Percentiles rank a stretch among this genome's conserved stretches.
These are phyloP conservation scores for Corylus americana DNA, from an alignment of 306 rosid genomes.

Conservation along the genomic window DNA sequence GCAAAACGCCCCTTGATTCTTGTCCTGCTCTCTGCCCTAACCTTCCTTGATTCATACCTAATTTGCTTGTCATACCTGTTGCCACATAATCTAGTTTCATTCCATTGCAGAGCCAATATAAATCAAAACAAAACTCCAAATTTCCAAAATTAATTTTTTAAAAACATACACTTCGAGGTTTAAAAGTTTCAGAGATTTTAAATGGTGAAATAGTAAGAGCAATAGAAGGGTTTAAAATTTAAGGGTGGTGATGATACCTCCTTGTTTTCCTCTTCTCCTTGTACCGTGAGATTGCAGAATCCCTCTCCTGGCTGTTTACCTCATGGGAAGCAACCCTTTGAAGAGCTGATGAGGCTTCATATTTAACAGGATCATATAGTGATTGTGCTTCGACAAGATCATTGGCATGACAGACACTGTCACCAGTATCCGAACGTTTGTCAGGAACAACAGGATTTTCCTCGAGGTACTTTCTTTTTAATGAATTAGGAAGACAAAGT, in stretches of 20 bases:
- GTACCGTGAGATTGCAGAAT: conserved; percentile 78
- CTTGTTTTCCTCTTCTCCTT: conserved; percentile 90
- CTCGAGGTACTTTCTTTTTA: conserved; percentile 33
- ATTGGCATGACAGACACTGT: conserved; percentile 29
- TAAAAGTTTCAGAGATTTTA: background rate
- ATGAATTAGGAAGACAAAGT: conserved; percentile 36
- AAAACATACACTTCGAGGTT: background rate
- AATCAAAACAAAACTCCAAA: background rate
- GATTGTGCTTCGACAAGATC: conserved; percentile 32
- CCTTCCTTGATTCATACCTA: conserved; percentile 85
- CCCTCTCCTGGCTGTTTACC: conserved; percentile 64
- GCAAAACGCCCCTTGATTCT: conserved; percentile 89
- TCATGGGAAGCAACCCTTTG: conserved; percentile 53
- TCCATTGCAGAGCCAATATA: background rate
- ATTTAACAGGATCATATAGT: conserved; percentile 20
- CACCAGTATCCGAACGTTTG: conserved; percentile 30
- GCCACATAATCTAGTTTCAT: background rate
- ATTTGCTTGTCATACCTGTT: conserved; percentile 83
- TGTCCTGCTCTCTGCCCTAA: conserved; percentile 77
- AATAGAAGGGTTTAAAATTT: background rate
- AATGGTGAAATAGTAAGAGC: no score
- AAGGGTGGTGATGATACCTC: conserved; percentile 50
- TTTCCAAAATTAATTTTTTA: background rate
- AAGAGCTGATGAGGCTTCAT: conserved; percentile 36
- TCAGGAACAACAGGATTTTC: conserved; percentile 37